These are phyloP conservation scores for Wallacemonas sp. DNA, from an alignment of 208 protist genomes.

Conservation along the genomic window DNA sequence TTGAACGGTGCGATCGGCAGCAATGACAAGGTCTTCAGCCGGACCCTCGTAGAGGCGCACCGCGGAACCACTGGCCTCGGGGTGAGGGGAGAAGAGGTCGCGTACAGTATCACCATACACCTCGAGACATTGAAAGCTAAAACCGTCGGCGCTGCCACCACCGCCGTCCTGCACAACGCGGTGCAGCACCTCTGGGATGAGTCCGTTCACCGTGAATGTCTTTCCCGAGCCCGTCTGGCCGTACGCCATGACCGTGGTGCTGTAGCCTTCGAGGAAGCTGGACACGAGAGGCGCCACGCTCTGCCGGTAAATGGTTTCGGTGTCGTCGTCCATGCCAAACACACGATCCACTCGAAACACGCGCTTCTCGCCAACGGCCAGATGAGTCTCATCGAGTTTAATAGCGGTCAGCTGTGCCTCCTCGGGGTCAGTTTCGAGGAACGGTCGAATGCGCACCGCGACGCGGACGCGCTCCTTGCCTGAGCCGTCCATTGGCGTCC, in stretches of 20 bases:
- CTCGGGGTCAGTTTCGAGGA: slow-evolving; percentile 37
- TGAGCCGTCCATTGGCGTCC: background rate
- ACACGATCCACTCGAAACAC: slow-evolving; percentile 91
- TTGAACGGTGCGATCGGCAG: background rate
- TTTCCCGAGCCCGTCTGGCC: slow-evolving; percentile 95
- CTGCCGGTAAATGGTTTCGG: slow-evolving; percentile 69
- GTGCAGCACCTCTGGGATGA: slow-evolving; percentile 70
- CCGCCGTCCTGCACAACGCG: slow-evolving; percentile 69
- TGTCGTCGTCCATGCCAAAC: slow-evolving; percentile 60
- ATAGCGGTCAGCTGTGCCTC: slow-evolving; percentile 40
- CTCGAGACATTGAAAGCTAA: slow-evolving; percentile 90
- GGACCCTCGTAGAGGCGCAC: slow-evolving; percentile 46
- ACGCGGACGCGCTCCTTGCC: slow-evolving; percentile 69
- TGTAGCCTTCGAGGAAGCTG: slow-evolving; percentile 85
- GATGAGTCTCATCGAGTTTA: slow-evolving; percentile 50
- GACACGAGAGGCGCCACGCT: slow-evolving; percentile 69
- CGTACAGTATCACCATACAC: slow-evolving; percentile 94
- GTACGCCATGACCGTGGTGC: slow-evolving; percentile 92
- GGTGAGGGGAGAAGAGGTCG: slow-evolving; percentile 76
- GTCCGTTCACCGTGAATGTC: slow-evolving; percentile 90
- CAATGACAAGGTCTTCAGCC: background rate
- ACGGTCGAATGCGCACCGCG: slow-evolving; percentile 83
- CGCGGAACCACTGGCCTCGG: slow-evolving; percentile 20
- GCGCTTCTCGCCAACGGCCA: slow-evolving; percentile 69
- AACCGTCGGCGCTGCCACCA: slow-evolving; percentile 25